Evolutionary conservation across 148 eudicot genomes (phyloP).

Genomic region (Silene uniflora): DNA sequence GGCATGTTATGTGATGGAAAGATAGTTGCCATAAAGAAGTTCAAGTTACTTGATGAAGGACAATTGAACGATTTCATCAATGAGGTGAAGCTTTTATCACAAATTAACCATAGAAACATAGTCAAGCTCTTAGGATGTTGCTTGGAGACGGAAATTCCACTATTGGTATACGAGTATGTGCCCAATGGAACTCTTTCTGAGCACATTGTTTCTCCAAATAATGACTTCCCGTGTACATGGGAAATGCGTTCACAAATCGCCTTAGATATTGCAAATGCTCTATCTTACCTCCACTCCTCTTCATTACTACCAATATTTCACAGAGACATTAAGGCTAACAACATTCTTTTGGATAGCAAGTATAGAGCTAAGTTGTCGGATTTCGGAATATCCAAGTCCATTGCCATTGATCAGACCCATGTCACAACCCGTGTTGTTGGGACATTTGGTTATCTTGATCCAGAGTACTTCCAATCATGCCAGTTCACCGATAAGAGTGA

Average conservation of each 20-base stretch:
- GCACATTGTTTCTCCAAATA: neutral
- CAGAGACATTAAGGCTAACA: slow-evolving; percentile 23
- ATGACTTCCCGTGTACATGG: slow-evolving; percentile 19
- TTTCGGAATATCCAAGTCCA: slow-evolving; percentile 24
- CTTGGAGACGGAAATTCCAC: slow-evolving; percentile 13
- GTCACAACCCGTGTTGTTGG: slow-evolving; percentile 23
- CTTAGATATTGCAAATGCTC: slow-evolving; percentile 21
- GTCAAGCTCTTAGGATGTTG: slow-evolving; percentile 4
- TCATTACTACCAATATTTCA: slow-evolving; percentile 18
- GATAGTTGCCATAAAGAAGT: slow-evolving; percentile 22
- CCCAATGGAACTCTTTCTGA: slow-evolving; percentile 21
- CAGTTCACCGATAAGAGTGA: neutral
- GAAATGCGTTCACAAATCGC: slow-evolving; percentile 24
- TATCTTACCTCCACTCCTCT: slow-evolving; percentile 23
- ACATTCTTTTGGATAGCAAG: slow-evolving; percentile 26
- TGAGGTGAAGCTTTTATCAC: slow-evolving; percentile 24
- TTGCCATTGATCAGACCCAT: slow-evolving; percentile 25
- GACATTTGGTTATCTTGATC: slow-evolving; percentile 22
- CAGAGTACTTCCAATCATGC: neutral
- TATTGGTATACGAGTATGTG: slow-evolving; percentile 22
- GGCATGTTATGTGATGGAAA: slow-evolving; percentile 25
- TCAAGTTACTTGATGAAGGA: neutral
- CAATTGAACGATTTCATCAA: slow-evolving; percentile 14
- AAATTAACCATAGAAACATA: slow-evolving; percentile 23
- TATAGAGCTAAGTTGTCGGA: slow-evolving; percentile 20